Evolutionary conservation across 768 basidiomycete genomes (phyloP), one percentile per base, ranked within the genome.

Genomic region (Leucocoprinus leucothites): DNA sequence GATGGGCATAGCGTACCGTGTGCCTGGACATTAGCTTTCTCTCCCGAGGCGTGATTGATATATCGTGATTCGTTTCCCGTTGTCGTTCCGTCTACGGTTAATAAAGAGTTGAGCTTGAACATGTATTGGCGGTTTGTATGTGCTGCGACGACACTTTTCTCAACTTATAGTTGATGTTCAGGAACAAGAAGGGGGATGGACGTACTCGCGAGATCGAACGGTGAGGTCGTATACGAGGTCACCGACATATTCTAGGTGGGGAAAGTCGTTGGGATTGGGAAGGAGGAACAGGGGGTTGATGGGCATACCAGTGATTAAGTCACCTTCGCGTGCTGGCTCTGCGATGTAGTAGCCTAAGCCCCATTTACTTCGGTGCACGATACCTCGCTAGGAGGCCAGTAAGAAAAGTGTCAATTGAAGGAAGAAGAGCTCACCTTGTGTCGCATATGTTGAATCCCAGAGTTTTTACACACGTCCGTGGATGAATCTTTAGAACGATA

Each of bases 181-280:
- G n/a, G 36, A 21, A 7, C 7, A 18, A 1, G 14, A 25, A 16
- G 22, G 24, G 31, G 34, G 34, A 31, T 2, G 46, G 9, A 48
- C 61, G 18, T 42, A 62, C 61, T 63, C 59, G 45, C 60, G 55
- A 1, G 60, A 57, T 22, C 21, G 50, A 9, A 49, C 55, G 7
- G 60, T 61, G 0, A n/a, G 31, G 3, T 59, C 60, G 26, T 57
- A 57, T 16, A 61, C 55, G 4, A 61, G 42, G 36, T 61, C 60
- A 16, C 60, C 60, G 18, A 54, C 44, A 25, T 61, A 61, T 25
- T 61, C 60, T 61, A 46, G 40, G 11, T 22, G 26, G 6, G 36
- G 11, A 5, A 9, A 0, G n/a, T 26, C 24, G 5, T 35, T 14
- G 28, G 38, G 14, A 14, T 14, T 3, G 1, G 31, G 14, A n/a